These are phyloP conservation scores for Lathyrus sativus DNA, from an alignment of 306 rosid genomes.

Conservation along the genomic window DNA sequence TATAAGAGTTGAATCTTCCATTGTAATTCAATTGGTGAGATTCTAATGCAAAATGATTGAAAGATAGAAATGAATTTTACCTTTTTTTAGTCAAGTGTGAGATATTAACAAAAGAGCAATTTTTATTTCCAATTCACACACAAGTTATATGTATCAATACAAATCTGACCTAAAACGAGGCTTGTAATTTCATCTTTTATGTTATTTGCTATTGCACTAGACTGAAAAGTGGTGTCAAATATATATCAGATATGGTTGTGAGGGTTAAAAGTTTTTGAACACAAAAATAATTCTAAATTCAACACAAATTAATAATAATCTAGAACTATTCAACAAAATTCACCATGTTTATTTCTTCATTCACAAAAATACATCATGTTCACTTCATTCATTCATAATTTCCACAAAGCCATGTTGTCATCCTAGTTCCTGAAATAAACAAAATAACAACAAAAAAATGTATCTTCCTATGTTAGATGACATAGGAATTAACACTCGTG, in stretches of 20 bases:
- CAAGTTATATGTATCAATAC: conserved; percentile 60
- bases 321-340: too few species aligned
- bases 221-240: conserved; percentile 47
- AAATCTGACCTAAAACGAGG: conserved; percentile 46
- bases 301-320: too few species aligned
- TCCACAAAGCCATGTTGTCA: too few species aligned
- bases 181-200: conserved; percentile 8
- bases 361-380: too few species aligned
- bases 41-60: conserved; percentile 47
- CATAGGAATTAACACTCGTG: too few species aligned
- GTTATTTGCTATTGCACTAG: conserved; percentile 56
- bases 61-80: conserved; percentile 52
- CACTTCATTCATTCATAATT: too few species aligned
- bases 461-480: too few species aligned
- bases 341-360: too few species aligned
- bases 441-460: too few species aligned
- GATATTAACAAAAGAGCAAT: conserved; percentile 50
- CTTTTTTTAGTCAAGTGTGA: conserved; percentile 47
- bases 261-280: conserved; percentile 42
- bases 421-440: too few species aligned
- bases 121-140: conserved; percentile 46
- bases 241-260: conserved; percentile 45
- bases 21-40: conserved; percentile 54
- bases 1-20: conserved; percentile 35
- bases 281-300: too few species aligned